Evolutionary conservation across 768 basidiomycete genomes (phyloP).

Genomic region (Rossbeevera mucosa): DNA sequence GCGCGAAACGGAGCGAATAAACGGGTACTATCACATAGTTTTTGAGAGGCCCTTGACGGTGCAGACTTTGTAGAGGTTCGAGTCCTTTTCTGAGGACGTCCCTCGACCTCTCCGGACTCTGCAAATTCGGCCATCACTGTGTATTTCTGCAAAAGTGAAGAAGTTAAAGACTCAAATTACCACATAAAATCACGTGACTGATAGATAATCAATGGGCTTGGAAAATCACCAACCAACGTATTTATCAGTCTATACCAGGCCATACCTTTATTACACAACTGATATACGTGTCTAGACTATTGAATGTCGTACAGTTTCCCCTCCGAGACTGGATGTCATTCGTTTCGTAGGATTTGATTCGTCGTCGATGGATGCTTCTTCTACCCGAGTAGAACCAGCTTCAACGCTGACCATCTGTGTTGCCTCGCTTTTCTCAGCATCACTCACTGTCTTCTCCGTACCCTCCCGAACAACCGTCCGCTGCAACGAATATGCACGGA

Average conservation of each 20-base stretch:
- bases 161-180: neutral
- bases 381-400: neutral
- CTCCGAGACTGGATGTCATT: neutral
- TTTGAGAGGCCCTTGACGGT: constrained; percentile 3
- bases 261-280: neutral
- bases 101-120: constrained; percentile 12
- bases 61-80: constrained; percentile 9
- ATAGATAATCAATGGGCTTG: too few relatives aligned
- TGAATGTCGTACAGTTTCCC: neutral
- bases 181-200: constrained; percentile 11
- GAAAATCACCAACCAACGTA: neutral
- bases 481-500: constrained; percentile 35
- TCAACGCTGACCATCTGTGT: neutral
- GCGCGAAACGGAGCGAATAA: constrained; percentile 94
- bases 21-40: constrained; percentile 20
- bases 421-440: constrained; percentile 27
- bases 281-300: neutral
- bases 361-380: neutral
- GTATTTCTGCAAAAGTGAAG: neutral
- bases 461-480: constrained; percentile 18
- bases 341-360: constrained; percentile 1
- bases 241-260: neutral
- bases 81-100: constrained; percentile 25
- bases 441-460: constrained; percentile 18
- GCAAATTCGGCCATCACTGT: constrained; percentile 17